Evolutionary conservation across 2,329 filamentous ascomycete species (phyloP).

Genomic region (Apiospora hydei): DNA sequence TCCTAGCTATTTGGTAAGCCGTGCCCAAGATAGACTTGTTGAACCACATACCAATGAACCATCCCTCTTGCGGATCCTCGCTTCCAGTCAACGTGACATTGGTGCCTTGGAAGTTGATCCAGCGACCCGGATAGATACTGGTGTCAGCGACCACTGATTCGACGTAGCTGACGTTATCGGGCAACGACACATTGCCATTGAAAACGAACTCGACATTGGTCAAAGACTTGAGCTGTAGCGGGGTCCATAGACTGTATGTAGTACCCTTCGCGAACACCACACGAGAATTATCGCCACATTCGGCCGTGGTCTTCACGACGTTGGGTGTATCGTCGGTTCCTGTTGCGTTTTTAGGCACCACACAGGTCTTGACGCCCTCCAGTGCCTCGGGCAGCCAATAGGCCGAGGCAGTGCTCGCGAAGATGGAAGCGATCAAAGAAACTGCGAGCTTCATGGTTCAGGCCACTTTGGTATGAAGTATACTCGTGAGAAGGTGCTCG

Average conservation of each 20-base stretch:
- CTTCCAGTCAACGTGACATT: conserved; percentile 27
- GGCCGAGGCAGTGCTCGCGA: conserved; percentile 11
- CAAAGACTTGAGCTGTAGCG: conserved; percentile 30
- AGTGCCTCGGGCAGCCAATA: conserved; percentile 32
- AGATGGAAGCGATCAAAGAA: neutral
- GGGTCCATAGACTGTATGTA: conserved; percentile 34
- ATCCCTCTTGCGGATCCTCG: conserved; percentile 26
- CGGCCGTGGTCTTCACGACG: conserved; percentile 27
- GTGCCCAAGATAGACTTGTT: neutral
- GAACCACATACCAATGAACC: conserved; percentile 30
- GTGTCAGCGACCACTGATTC: conserved; percentile 32
- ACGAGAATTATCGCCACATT: conserved; percentile 29
- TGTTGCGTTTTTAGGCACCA: conserved; percentile 31
- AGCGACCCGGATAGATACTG: conserved; percentile 34
- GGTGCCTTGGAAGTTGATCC: conserved; percentile 34
- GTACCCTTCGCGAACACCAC: conserved; percentile 30
- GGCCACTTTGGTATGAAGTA: neutral
- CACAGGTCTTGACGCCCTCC: conserved; percentile 29
- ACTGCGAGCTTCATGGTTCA: neutral
- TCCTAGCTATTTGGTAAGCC: neutral
- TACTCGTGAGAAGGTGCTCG: neutral
- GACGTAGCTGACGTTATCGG: conserved; percentile 31
- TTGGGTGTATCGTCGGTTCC: conserved; percentile 31
- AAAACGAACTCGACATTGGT: conserved; percentile 33
- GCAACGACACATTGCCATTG: conserved; percentile 33